Evolutionary conservation across 345 rosid species (phyloP), one percentile per base, ranked within the genome.

Genomic region (Mallotus nudiflorus): DNA sequence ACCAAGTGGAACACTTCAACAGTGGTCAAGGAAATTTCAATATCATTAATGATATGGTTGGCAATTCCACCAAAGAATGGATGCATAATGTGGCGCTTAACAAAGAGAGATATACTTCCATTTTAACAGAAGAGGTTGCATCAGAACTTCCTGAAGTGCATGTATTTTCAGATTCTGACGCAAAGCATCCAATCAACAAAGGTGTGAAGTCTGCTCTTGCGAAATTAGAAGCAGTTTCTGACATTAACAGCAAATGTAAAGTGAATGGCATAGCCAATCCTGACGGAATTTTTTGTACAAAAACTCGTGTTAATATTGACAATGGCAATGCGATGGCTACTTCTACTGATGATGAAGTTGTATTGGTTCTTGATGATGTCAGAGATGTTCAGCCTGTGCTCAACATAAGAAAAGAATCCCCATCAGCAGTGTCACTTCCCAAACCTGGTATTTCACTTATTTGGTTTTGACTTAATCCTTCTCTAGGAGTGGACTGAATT

Each of bases 361-460:
- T 61, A 66, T 68, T 53, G 55, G 9, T 75, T 73, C 33, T 9
- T 67, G 71, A 62, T 76, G 79, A 70, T 60, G 63, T 29, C 48
- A 65, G 35, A 56, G 51, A 72, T 53, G 44, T 39, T 59, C 73
- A 72, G 18, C 75, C 90, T 12, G 28, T 66, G 28, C 77, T 90
- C 69, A 89, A 84, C 82, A 88, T 91, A 69, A 81, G 75, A 76
- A 79, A 79, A 66, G 91, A 85, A 56, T 37, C 75, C 53, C 56
- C 78, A 50, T 65, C 73, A 15, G 60, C 78, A 10, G 62, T 50
- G 53, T 74, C 79, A 46, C 72, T 80, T 63, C 44, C 81, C 52
- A 83, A 52, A 75, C 85, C 85, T 73, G 96, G 96, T 91, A 87
- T 29, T 33, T 72, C 60, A 33, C 42, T 71, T 11, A 25, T 69